Conservation (phyloP, 2,329 filamentous ascomycete species). For the Pseudogymnoascus destructans region DNA sequence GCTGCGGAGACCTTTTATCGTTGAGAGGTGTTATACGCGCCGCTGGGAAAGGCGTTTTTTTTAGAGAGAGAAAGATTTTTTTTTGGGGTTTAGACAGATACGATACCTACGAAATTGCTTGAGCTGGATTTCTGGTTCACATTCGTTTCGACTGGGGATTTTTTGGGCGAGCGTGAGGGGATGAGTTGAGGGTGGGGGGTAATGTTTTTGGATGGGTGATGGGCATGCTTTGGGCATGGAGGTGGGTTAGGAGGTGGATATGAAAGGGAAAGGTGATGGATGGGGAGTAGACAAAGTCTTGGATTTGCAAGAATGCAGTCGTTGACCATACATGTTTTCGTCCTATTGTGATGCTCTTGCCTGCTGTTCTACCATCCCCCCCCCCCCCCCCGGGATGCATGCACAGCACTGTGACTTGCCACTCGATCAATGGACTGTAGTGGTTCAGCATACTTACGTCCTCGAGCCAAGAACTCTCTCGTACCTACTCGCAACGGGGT, state of each 20-base stretch:
- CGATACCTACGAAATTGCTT: conserved; percentile 4
- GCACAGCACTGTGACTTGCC: background rate
- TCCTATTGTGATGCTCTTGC: background rate
- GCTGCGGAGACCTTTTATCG: background rate
- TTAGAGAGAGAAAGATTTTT: background rate
- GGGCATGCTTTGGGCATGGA: background rate
- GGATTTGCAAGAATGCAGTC: conserved; percentile 4
- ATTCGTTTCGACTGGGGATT: background rate
- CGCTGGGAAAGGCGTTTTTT: background rate
- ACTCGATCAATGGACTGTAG: background rate
- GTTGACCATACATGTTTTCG: background rate
- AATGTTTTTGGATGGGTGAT: background rate
- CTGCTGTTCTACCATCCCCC: background rate
- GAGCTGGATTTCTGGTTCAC: background rate
- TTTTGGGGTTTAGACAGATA: background rate
- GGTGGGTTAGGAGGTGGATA: background rate
- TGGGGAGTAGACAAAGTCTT: background rate
- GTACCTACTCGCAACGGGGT: background rate
- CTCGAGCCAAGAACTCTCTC: too few relatives aligned
- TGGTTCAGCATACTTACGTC: too few relatives aligned
- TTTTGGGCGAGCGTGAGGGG: background rate
- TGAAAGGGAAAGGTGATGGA: background rate
- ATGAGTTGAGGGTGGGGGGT: background rate
- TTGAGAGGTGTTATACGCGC: background rate
- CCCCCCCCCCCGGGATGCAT: background rate